Evolutionary conservation across 2,329 filamentous ascomycete genomes (phyloP), one percentile per base, ranked within the genome.

Genomic region (Elsinoe australis): DNA sequence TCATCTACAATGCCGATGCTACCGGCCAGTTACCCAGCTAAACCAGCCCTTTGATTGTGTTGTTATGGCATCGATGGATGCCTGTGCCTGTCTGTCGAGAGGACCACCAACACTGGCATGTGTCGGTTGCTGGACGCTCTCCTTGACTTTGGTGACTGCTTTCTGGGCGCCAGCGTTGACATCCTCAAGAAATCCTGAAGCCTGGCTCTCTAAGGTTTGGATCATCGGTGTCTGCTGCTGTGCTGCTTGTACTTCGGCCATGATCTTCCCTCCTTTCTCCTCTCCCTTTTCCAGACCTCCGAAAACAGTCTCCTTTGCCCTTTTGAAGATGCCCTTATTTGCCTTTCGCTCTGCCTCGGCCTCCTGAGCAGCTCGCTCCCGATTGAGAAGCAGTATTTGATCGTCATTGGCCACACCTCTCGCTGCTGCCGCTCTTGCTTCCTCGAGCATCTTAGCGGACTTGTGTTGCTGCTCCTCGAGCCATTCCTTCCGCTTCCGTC

Each of bases 321-420:
- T 55, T 52, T 59, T 61, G 42, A 66, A 61, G 36, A 66, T 53
- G 6, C 65, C 65, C 21, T 62, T 62, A 51, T 59, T 55, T 34
- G 61, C 60, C 58, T 60, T 59, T 50, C 59, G 61, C 28, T 55
- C 58, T 39, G 54, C 60, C 36, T 79, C 77, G 33, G 73, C 70
- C 56, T 75, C 76, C 54, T 81, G 71, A 44, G 76, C 72, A 60
- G 83, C 81, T 10, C 82, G 71, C 61, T 87, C 82, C 61, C 68
- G 64, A 38, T 71, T 66, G 26, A 78, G 66, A 21, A 77, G 67
- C 26, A 71, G 61, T n/a, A 70, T 63, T 56, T 78, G 72, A 31
- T 73, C 71, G 49, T 74, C 67, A 3, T 67, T 67, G 17, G 73
- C 73, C 10, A 53, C 63, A 5, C 74, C 74, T 19, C 56, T 28